Evolutionary conservation across 2,329 filamentous ascomycete genomes (phyloP).

Genomic region (Scedosporium dehoogii): DNA sequence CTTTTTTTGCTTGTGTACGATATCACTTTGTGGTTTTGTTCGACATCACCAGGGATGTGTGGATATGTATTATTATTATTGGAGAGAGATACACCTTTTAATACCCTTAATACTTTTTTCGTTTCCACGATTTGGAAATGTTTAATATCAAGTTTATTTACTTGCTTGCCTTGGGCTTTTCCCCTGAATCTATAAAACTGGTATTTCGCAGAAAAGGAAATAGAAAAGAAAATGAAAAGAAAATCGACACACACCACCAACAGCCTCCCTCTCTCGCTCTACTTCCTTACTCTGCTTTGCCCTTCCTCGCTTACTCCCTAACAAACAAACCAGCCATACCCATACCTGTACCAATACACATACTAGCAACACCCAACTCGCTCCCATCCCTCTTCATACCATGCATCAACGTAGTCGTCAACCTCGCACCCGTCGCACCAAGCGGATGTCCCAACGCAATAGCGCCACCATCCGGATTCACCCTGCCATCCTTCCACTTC

Average conservation of each 20-base stretch:
- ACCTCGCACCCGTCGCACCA: constrained; percentile 76
- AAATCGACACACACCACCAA: not conserved
- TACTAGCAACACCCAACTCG: constrained; percentile 76
- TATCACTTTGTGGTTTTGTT: not conserved
- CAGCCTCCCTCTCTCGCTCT: not conserved
- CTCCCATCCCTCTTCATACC: constrained; percentile 60
- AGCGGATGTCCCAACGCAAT: constrained; percentile 91
- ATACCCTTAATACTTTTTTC: not conserved
- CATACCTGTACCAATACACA: constrained; percentile 84
- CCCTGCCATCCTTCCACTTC: constrained; percentile 52
- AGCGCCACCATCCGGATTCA: constrained; percentile 88
- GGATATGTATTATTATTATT: not conserved
- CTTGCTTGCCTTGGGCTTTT: not conserved
- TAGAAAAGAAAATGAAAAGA: not conserved
- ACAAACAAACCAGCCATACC: constrained; percentile 62
- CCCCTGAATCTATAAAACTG: not conserved
- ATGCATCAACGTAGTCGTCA: constrained; percentile 60
- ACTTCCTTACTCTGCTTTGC: not conserved
- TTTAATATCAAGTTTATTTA: not conserved
- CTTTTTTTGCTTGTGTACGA: not conserved
- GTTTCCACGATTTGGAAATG: not conserved
- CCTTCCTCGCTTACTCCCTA: constrained; percentile 36
- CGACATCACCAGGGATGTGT: not conserved
- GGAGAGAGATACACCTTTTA: not conserved
- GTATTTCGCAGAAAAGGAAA: not conserved